These are phyloP conservation scores for Colletotrichum sp. DNA, from an alignment of 2,329 filamentous ascomycete genomes.

Conservation along the genomic window DNA sequence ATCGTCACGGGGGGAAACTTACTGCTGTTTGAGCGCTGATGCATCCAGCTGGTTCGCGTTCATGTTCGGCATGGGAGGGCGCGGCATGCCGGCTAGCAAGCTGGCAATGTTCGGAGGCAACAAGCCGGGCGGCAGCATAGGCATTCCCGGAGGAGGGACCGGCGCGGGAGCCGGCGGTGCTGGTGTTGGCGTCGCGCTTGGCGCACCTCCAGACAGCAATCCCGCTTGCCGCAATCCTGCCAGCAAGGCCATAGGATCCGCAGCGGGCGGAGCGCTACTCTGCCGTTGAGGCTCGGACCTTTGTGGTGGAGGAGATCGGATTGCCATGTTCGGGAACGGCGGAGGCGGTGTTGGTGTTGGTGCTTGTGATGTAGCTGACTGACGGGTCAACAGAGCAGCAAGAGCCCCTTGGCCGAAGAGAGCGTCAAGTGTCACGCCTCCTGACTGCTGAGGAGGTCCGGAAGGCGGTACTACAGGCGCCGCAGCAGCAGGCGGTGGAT, in stretches of 20 bases:
- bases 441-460: slow-evolving; percentile 25
- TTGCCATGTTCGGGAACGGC: slow-evolving; percentile 39
- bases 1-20: slow-evolving; percentile 35
- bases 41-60: slow-evolving; percentile 66
- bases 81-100: slow-evolving; percentile 32
- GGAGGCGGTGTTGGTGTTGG: slow-evolving; percentile 45
- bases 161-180: slow-evolving; percentile 30
- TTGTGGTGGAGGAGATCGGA: slow-evolving; percentile 55
- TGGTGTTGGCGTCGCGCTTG: slow-evolving; percentile 39
- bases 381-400: slow-evolving; percentile 61
- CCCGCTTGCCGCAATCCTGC: slow-evolving; percentile 72
- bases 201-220: slow-evolving; percentile 54
- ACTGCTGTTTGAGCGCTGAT: slow-evolving; percentile 73
- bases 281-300: slow-evolving; percentile 43
- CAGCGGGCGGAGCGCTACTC: slow-evolving; percentile 35
- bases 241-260: slow-evolving; percentile 64
- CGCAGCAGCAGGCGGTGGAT: slow-evolving; percentile 36
- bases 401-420: slow-evolving; percentile 64
- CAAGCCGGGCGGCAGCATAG: slow-evolving; percentile 26
- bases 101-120: slow-evolving; percentile 40
- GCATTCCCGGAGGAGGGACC: slow-evolving; percentile 31
- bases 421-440: slow-evolving; percentile 57
- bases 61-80: slow-evolving; percentile 34
- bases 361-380: slow-evolving; percentile 53
- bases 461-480: slow-evolving; percentile 34